A percentile compares a stretch with the other conserved stretches of the same genome.
Conservation (phyloP, 768 basidiomycete genomes). For the Nidularia sp. region DNA sequence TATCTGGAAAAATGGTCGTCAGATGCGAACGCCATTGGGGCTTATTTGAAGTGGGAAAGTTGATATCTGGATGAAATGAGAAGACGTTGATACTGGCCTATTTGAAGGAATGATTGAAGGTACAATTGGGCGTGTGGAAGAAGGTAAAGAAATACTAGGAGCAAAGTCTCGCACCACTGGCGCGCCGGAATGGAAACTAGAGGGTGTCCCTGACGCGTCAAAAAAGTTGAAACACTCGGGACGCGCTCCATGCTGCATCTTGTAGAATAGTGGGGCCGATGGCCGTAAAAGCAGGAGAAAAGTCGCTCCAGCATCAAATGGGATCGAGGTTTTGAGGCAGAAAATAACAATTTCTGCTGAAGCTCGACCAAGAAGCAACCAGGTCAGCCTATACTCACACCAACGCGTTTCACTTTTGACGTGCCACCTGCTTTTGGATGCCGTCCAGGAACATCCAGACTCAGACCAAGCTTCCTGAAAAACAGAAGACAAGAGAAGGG, state of each 20-base stretch:
- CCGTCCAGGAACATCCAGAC: background rate
- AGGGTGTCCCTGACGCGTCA: background rate
- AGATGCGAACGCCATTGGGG: no score
- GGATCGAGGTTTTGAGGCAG: background rate
- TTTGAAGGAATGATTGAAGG: background rate
- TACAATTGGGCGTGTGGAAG: background rate
- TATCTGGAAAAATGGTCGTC: slow-evolving; percentile 37
- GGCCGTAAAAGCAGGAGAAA: background rate
- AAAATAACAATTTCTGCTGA: background rate
- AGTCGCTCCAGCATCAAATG: background rate
- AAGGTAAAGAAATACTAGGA: background rate
- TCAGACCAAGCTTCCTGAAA: background rate
- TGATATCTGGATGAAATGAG: no score
- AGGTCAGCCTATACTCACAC: background rate
- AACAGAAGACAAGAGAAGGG: background rate
- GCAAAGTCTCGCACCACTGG: background rate
- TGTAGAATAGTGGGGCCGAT: background rate
- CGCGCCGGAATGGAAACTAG: background rate
- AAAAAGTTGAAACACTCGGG: background rate
- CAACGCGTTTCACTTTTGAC: background rate
- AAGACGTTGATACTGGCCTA: no score
- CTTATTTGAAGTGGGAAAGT: no score
- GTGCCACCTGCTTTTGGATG: background rate
- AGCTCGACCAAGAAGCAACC: background rate
- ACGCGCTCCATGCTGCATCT: slow-evolving; percentile 1